A percentile compares a stretch with the other conserved stretches of the same genome.
phyloP scores from a whole-genome alignment of 257 asterid species.

The Solanum virginianum region DNA sequence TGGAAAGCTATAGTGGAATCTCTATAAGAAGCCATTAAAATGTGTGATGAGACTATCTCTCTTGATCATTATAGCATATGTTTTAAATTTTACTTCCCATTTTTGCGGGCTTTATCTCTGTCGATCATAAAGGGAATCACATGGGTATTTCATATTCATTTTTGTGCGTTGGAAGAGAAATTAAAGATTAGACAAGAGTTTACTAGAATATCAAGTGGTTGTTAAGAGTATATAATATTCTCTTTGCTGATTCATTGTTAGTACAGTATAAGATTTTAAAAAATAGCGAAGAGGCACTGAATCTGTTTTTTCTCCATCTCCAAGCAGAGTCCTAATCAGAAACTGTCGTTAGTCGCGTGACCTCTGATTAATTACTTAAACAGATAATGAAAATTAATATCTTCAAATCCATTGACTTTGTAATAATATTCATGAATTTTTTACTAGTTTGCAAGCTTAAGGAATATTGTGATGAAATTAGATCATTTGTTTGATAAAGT shows the following conservation, averaged over 20 bases:
- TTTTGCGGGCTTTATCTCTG: background rate
- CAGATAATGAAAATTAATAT: background rate
- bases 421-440: background rate
- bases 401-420: background rate
- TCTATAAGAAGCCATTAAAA: background rate
- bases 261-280: background rate
- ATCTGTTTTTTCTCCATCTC: background rate
- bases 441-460: background rate
- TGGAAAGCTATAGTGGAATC: background rate
- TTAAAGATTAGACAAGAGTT: background rate
- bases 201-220: background rate
- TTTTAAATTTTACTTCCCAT: background rate
- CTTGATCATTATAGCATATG: background rate
- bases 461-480: background rate
- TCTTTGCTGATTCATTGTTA: background rate
- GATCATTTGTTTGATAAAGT: background rate
- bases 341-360: background rate
- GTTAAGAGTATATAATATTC: background rate
- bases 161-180: background rate
- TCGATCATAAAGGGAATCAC: conserved; percentile 3
- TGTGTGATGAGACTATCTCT: background rate
- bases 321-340: background rate
- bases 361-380: background rate
- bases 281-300: background rate
- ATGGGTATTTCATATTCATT: conserved; percentile 1